Conservation (phyloP, 1,139 yeast species). For the Suhomyces ambrosiae region DNA sequence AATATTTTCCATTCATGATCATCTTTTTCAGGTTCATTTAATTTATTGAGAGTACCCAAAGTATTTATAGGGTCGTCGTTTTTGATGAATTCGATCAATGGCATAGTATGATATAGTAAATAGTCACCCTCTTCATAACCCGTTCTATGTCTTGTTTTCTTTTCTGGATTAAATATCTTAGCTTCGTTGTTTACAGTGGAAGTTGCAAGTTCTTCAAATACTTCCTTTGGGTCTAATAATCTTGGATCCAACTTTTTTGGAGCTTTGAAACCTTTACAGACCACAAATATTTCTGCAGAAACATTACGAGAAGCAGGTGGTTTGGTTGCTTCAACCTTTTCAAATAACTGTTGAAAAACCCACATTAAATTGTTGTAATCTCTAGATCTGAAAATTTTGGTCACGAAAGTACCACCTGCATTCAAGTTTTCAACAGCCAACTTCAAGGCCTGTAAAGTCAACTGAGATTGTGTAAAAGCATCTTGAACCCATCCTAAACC, state of each 20-base stretch:
- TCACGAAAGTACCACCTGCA: conserved; percentile 95
- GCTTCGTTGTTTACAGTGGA: conserved; percentile 85
- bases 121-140: conserved; percentile 98
- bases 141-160: conserved; percentile 85
- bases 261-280: conserved; percentile 93
- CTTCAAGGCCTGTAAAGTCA: conserved; percentile 88
- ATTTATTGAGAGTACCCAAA: conserved; percentile 70
- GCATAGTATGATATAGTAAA: conserved; percentile 69
- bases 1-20: conserved; percentile 75
- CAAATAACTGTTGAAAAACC: conserved; percentile 95
- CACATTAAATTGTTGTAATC: conserved; percentile 96
- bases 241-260: conserved; percentile 95
- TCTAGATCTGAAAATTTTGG: conserved; percentile 95
- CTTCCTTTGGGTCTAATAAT: conserved; percentile 86
- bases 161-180: conserved; percentile 90
- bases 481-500: conserved; percentile 99
- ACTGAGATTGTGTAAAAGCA: conserved; percentile 96
- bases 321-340: conserved; percentile 95
- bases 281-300: conserved; percentile 97
- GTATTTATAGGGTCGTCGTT: conserved; percentile 83
- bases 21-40: conserved; percentile 52
- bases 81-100: conserved; percentile 77
- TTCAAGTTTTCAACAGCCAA: conserved; percentile 92
- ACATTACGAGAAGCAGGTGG: conserved; percentile 99
- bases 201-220: conserved; percentile 86